Percentiles rank a stretch among this genome's conserved stretches.
Conservation (phyloP, 331 rosid species). For the Dryas integrifolia region DNA sequence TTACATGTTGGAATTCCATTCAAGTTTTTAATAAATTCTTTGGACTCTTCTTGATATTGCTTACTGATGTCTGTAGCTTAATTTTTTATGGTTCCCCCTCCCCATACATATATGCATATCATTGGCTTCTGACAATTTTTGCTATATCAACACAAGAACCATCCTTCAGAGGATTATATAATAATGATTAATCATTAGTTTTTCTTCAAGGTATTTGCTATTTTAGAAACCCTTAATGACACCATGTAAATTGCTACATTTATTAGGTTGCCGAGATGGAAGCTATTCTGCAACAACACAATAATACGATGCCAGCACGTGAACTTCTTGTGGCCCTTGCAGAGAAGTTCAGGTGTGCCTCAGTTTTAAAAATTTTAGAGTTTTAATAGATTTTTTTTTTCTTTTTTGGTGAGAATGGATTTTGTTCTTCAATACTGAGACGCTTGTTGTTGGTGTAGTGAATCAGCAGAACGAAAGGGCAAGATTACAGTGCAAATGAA, state of each 20-base stretch:
- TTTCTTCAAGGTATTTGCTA: constrained; percentile 8
- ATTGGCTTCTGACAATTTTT: not conserved
- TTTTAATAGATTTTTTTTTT: not conserved
- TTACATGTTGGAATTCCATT: not conserved
- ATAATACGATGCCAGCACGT: constrained; percentile 79
- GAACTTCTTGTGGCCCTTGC: constrained; percentile 77
- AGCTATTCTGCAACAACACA: constrained; percentile 69
- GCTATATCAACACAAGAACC: not conserved
- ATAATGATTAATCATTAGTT: not conserved
- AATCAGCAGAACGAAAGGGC: constrained; percentile 77
- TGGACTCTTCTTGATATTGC: not conserved
- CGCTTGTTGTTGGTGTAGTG: constrained; percentile 45
- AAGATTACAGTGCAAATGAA: constrained; percentile 91
- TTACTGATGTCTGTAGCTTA: not conserved
- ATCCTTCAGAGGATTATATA: not conserved
- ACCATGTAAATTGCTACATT: constrained; percentile 13
- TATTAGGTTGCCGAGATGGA: constrained; percentile 89
- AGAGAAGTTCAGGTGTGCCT: constrained; percentile 82
- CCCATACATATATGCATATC: not conserved
- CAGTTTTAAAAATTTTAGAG: constrained; percentile 12
- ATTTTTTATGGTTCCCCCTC: not conserved
- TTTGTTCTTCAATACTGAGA: constrained; percentile 7
- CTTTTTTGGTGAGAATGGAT: not conserved
- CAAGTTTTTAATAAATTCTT: not conserved
- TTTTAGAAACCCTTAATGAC: constrained; percentile 1